Conservation (phyloP, 176 grass and related monocot species). For the Aegilops speltoides region DNA sequence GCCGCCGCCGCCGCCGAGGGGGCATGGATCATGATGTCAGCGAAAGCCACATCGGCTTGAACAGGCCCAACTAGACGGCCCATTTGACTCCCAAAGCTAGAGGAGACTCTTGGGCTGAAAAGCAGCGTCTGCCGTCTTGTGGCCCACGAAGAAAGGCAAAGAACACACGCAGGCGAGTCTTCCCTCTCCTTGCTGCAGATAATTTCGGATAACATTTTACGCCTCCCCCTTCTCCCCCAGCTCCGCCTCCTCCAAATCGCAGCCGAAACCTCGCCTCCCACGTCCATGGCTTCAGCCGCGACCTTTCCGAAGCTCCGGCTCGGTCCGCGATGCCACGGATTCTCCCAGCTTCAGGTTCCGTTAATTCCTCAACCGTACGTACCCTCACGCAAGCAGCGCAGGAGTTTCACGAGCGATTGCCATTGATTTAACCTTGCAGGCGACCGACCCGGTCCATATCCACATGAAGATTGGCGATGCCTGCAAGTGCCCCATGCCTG, state of each 20-base stretch:
- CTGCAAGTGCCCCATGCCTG: neutral
- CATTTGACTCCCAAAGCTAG: no score
- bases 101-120: no score
- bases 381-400: neutral
- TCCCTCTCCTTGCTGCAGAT: neutral
- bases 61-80: no score
- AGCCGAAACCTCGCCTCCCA: neutral
- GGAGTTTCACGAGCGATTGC: neutral
- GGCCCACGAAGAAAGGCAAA: no score
- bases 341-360: constrained; percentile 17
- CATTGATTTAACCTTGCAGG: constrained; percentile 15
- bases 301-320: constrained; percentile 29
- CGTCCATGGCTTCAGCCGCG: constrained; percentile 44
- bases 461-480: constrained; percentile 16
- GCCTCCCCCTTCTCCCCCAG: constrained; percentile 24
- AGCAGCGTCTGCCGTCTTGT: no score
- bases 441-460: neutral
- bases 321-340: neutral
- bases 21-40: no score
- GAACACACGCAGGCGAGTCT: neutral
- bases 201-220: constrained; percentile 40
- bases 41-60: no score
- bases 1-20: no score
- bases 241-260: neutral
- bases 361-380: neutral